A percentile compares a stretch with the other conserved stretches of the same genome.
phyloP scores from a whole-genome alignment of 768 basidiomycete species.

The Exidia glandulosa region DNA sequence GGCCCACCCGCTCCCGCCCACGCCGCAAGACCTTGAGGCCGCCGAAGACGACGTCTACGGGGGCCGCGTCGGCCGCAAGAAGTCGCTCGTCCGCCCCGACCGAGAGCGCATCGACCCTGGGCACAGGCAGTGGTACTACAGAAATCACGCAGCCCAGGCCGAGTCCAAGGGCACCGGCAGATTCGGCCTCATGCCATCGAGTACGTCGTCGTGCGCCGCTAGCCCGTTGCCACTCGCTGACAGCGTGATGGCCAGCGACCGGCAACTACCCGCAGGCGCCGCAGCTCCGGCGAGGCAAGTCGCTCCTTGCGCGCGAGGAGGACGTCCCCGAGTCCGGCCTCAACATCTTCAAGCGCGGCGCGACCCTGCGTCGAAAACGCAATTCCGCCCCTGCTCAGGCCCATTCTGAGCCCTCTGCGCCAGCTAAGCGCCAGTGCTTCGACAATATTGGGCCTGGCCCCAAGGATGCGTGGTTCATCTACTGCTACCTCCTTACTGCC shows the following conservation, averaged over 20 bases:
- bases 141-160: constrained; percentile 70
- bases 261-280: constrained; percentile 58
- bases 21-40: constrained; percentile 17
- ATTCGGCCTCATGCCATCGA: constrained; percentile 68
- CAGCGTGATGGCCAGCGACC: constrained; percentile 37
- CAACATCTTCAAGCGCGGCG: constrained; percentile 79
- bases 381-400: constrained; percentile 33
- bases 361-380: constrained; percentile 65
- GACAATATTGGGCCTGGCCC: constrained; percentile 77
- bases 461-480: constrained; percentile 90
- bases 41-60: constrained; percentile 28
- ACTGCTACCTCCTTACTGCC: constrained; percentile 76
- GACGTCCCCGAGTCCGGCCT: constrained; percentile 87
- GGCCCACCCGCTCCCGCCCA: constrained; percentile 30
- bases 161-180: constrained; percentile 53
- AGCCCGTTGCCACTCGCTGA: constrained; percentile 4
- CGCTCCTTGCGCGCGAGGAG: constrained; percentile 81
- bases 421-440: constrained; percentile 41
- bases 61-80: constrained; percentile 62
- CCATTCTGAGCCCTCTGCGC: constrained; percentile 24
- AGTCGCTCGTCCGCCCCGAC: constrained; percentile 85
- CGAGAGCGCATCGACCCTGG: constrained; percentile 92
- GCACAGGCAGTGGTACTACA: constrained; percentile 92
- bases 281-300: constrained; percentile 71
- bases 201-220: constrained; percentile 38